These are phyloP conservation scores for Alternaria gaisen DNA, from an alignment of 2,329 filamentous ascomycete genomes.

Conservation along the genomic window DNA sequence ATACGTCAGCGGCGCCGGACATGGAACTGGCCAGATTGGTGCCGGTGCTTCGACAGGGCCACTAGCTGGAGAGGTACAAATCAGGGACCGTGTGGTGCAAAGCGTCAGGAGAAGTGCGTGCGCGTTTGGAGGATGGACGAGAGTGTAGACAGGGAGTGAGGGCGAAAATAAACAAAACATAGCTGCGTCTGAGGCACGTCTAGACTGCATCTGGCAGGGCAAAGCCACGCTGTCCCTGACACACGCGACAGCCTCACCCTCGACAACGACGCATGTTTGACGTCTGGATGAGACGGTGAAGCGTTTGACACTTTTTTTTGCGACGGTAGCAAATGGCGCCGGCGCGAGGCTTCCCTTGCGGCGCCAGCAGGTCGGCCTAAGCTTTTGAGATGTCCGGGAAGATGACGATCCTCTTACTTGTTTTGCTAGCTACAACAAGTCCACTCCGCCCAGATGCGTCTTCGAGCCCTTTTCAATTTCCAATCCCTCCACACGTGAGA, in stretches of 20 bases:
- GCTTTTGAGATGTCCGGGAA: slow-evolving; percentile 11
- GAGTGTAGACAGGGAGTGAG: neutral
- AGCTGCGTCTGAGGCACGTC: neutral
- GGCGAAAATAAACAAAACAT: neutral
- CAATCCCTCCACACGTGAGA: neutral
- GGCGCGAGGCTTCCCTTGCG: slow-evolving; percentile 6
- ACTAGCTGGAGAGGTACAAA: slow-evolving; percentile 3
- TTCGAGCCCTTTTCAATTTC: slow-evolving; percentile 1
- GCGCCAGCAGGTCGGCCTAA: slow-evolving; percentile 16
- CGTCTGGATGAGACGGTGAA: slow-evolving; percentile 1
- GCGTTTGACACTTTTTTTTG: slow-evolving; percentile 11
- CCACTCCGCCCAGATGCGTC: slow-evolving; percentile 10
- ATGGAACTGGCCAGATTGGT: neutral
- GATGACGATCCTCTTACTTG: slow-evolving; percentile 23
- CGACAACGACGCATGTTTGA: slow-evolving; percentile 1
- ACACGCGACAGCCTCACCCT: neutral
- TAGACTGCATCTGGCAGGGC: neutral
- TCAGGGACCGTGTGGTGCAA: slow-evolving; percentile 4
- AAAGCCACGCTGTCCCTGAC: neutral
- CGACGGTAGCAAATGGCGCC: slow-evolving; percentile 4
- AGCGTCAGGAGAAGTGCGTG: slow-evolving; percentile 2
- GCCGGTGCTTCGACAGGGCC: neutral
- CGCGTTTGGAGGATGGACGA: slow-evolving; percentile 1
- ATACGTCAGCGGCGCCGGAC: slow-evolving; percentile 6
- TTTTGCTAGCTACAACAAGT: slow-evolving; percentile 15